A percentile compares a stretch with the other conserved stretches of the same genome.
Evolutionary conservation across 192 early-diverging fungal species (phyloP).

Genomic region (Coemansia sp.): DNA sequence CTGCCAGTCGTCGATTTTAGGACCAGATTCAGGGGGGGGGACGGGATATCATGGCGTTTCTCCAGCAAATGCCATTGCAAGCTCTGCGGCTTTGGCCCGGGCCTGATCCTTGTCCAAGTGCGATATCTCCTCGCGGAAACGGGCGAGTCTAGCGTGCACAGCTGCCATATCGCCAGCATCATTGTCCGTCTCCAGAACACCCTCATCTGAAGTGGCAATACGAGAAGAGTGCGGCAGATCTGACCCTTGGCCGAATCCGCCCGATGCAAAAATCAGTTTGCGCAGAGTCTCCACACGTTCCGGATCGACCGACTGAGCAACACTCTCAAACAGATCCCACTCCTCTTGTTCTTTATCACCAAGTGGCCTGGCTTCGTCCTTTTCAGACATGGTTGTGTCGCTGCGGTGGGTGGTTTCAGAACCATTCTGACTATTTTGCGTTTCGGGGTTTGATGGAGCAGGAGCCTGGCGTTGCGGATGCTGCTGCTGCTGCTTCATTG

Average conservation of each 20-base stretch:
- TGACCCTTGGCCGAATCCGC: background rate
- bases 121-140: constrained; percentile 33
- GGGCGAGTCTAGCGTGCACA: constrained; percentile 18
- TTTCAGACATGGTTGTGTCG: background rate
- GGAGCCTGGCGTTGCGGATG: background rate
- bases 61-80: constrained; percentile 39
- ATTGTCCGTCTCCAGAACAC: background rate
- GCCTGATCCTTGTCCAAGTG: constrained; percentile 30
- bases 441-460: background rate
- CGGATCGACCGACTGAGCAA: constrained; percentile 14
- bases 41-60: background rate
- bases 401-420: background rate
- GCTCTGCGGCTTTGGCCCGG: constrained; percentile 38
- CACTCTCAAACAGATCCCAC: constrained; percentile 41
- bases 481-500: constrained; percentile 4
- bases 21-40: too few species aligned
- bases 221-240: background rate
- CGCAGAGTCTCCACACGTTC: constrained; percentile 24
- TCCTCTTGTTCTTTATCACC: constrained; percentile 16
- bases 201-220: background rate
- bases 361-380: background rate
- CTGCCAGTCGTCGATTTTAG: too few species aligned
- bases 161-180: constrained; percentile 18
- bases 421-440: background rate
- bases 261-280: constrained; percentile 11